A percentile compares a stretch with the other conserved stretches of the same genome.
phyloP scores from a whole-genome alignment of 2,329 filamentous ascomycete species.

The Clonostachys rhizophaga region DNA sequence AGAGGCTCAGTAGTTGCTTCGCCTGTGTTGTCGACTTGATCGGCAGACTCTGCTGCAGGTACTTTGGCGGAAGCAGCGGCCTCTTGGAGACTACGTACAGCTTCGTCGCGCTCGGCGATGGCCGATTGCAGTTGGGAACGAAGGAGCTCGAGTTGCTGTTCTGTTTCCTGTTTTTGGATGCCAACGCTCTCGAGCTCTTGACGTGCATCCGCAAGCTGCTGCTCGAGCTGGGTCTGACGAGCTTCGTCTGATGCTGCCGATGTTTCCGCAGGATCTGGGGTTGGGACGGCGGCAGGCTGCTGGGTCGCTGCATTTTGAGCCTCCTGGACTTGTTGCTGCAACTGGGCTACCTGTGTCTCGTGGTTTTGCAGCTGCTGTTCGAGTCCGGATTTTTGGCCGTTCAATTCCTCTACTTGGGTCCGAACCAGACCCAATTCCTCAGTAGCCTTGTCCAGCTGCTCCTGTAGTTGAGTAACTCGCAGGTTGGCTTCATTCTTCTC shows the following conservation, averaged over 20 bases:
- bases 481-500: slow-evolving; percentile 47
- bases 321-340: slow-evolving; percentile 27
- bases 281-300: slow-evolving; percentile 26
- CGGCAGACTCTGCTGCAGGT: slow-evolving; percentile 10
- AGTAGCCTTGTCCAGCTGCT: slow-evolving; percentile 39
- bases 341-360: slow-evolving; percentile 32
- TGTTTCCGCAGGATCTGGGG: slow-evolving; percentile 36
- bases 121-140: slow-evolving; percentile 56
- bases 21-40: neutral
- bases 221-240: slow-evolving; percentile 29
- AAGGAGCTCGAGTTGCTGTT: slow-evolving; percentile 53
- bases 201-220: slow-evolving; percentile 40
- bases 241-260: slow-evolving; percentile 11
- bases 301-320: slow-evolving; percentile 16
- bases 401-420: slow-evolving; percentile 22
- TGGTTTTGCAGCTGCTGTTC: slow-evolving; percentile 38
- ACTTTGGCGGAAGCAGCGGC: slow-evolving; percentile 17
- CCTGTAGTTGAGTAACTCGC: slow-evolving; percentile 47
- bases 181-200: slow-evolving; percentile 63
- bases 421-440: slow-evolving; percentile 50
- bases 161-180: slow-evolving; percentile 64
- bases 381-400: slow-evolving; percentile 24
- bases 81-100: slow-evolving; percentile 34
- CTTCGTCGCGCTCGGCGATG: slow-evolving; percentile 60
- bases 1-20: slow-evolving; percentile 10